These are phyloP conservation scores for Syncephalastrum contaminatum DNA, from an alignment of 371 early-diverging fungal genomes.

Conservation along the genomic window DNA sequence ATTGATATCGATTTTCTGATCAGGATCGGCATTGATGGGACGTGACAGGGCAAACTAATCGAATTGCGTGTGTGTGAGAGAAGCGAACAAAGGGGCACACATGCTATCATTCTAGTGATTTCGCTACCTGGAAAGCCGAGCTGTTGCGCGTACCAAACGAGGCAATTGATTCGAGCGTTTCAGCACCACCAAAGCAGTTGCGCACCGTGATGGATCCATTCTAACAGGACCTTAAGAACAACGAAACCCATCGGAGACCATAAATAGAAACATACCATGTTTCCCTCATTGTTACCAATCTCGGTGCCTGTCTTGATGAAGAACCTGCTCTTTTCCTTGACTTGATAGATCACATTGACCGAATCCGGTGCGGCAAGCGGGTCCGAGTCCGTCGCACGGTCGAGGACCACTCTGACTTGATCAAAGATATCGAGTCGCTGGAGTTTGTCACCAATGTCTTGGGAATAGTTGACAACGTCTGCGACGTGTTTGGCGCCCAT, in stretches of 20 bases:
- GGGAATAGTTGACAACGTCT: constrained; percentile 63
- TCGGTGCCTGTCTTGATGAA: constrained; percentile 81
- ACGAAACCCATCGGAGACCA: too few species aligned
- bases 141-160: constrained; percentile 74
- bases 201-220: constrained; percentile 67
- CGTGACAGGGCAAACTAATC: constrained; percentile 36
- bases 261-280: constrained; percentile 66
- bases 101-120: too few species aligned
- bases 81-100: not conserved
- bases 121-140: constrained; percentile 67
- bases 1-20: constrained; percentile 41
- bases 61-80: not conserved
- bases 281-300: constrained; percentile 81
- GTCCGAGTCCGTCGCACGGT: constrained; percentile 53
- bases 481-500: constrained; percentile 60
- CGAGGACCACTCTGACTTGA: constrained; percentile 65
- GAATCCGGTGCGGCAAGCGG: constrained; percentile 49
- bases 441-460: constrained; percentile 64
- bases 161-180: constrained; percentile 68
- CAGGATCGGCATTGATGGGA: constrained; percentile 50
- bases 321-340: constrained; percentile 70
- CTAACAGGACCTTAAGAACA: constrained; percentile 14
- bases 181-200: constrained; percentile 86
- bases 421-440: constrained; percentile 75
- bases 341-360: constrained; percentile 67